Conservation (phyloP, 345 rosid species). For the Dipteronia dyeriana region DNA sequence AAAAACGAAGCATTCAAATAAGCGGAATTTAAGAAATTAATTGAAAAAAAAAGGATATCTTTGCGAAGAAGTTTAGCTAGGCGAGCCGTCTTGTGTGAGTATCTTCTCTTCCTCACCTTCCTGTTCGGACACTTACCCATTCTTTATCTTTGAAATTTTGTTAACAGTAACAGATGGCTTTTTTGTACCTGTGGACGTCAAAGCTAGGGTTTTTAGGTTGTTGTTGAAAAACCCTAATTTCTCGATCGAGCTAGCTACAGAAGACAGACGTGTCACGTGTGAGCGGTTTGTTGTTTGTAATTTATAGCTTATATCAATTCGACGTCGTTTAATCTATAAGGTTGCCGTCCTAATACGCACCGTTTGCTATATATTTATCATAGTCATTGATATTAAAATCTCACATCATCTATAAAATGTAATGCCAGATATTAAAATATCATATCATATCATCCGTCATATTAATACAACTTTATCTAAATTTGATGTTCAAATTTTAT, state of each 20-base stretch:
- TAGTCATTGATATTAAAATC: too few relatives aligned
- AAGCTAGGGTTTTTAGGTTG: slow-evolving; percentile 13
- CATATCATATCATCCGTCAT: too few relatives aligned
- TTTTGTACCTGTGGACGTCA: background rate
- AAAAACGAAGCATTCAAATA: background rate
- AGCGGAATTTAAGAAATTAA: background rate
- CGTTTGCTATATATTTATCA: too few relatives aligned
- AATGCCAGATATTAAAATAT: too few relatives aligned
- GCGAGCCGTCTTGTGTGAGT: slow-evolving; percentile 88
- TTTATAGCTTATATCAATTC: background rate
- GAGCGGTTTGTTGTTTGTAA: background rate
- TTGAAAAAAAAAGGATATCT: slow-evolving; percentile 60
- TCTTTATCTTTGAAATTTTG: background rate
- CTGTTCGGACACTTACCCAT: slow-evolving; percentile 81
- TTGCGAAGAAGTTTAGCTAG: slow-evolving; percentile 77
- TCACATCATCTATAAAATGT: too few relatives aligned
- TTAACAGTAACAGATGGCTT: background rate
- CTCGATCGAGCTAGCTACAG: too few relatives aligned
- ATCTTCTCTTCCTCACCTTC: slow-evolving; percentile 94
- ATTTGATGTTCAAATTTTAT: too few relatives aligned
- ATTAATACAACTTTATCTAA: too few relatives aligned
- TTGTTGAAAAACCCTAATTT: background rate
- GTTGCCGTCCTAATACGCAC: too few relatives aligned
- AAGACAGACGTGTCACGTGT: background rate
- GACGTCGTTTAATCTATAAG: too few relatives aligned